These are phyloP conservation scores for Aspergillus thermomutatus DNA, from an alignment of 2,329 filamentous ascomycete species.

Conservation along the genomic window DNA sequence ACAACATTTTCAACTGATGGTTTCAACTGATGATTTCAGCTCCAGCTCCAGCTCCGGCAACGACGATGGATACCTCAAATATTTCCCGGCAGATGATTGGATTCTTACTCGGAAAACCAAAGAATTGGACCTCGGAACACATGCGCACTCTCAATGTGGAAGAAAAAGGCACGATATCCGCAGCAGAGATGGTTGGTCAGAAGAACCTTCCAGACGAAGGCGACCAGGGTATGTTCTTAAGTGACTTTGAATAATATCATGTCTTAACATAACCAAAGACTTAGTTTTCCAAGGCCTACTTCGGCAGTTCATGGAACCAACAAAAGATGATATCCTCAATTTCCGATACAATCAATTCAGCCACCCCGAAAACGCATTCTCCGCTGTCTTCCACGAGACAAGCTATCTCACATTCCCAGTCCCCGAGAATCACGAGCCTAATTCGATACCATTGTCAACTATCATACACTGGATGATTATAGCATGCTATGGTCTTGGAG, in stretches of 20 bases:
- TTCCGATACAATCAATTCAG: neutral
- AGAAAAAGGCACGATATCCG: neutral
- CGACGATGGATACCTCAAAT: too few relatives aligned
- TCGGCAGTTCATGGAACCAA: neutral
- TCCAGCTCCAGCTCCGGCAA: too few relatives aligned
- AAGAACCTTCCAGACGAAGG: neutral
- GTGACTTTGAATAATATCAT: neutral
- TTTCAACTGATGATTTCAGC: too few relatives aligned
- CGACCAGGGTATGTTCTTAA: neutral
- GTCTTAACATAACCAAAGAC: neutral
- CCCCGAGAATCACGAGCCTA: neutral
- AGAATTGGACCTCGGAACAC: neutral
- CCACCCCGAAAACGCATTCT: neutral
- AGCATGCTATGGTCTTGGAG: neutral
- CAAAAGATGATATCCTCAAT: neutral
- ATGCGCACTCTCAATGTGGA: neutral
- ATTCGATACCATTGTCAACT: neutral
- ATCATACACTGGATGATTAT: neutral
- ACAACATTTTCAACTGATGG: too few relatives aligned
- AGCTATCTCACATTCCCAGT: neutral
- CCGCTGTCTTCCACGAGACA: neutral
- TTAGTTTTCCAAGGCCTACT: neutral
- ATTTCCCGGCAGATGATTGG: neutral
- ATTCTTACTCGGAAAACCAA: neutral
- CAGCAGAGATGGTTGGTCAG: neutral